Evolutionary conservation across 1,139 yeast genomes (phyloP), one percentile per base, ranked within the genome.

Genomic region (Blastobotrys petasosporus): DNA sequence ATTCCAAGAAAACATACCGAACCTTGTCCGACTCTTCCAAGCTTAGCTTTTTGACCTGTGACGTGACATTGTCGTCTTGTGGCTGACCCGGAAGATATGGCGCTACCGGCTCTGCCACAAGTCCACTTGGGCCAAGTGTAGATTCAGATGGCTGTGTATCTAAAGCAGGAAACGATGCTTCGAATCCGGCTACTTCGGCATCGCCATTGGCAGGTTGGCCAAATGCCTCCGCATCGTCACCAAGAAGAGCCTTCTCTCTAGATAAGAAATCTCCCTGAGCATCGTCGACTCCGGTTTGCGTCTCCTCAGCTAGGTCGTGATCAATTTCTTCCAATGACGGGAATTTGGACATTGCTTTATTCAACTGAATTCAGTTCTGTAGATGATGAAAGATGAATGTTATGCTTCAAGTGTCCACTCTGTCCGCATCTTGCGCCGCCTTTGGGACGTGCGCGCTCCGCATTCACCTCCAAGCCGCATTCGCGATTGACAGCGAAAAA

Each of bases 171-270:
- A 80, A 76, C 5, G 59, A 52, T 15, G 55, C 50, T 50, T 61
- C 64, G 45, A 56, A 58, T 3, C 54, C 59, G 12, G 55, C 46
- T 51, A 79, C 85, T 53, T 77, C 82, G 45, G 76, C 80, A 23
- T 66, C 73, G n/a, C 72, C 69, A 5, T 73, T 78, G 13, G 68
- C 70, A 2, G 30, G 23, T 51, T 77, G 79, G 42, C 76, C 87
- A 67, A 86, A 86, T 58, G 82, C 88, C 37, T 70, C 73, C 32
- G 73, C 73, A 49, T 74, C 80, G 52, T 81, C 90, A 12, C 97
- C 97, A 9, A 88, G 69, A 35, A 84, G 73, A 53, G 86, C 94
- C 64, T 81, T 79, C 67, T 90, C 97, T 61, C 97, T 80, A 39
- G 87, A 74, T 52, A 87, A 71, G 62, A 90, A 85, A 66, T 88